phyloP scores from a whole-genome alignment of 495 filamentous ascomycete genomes.

The Aspergillus affinis region DNA sequence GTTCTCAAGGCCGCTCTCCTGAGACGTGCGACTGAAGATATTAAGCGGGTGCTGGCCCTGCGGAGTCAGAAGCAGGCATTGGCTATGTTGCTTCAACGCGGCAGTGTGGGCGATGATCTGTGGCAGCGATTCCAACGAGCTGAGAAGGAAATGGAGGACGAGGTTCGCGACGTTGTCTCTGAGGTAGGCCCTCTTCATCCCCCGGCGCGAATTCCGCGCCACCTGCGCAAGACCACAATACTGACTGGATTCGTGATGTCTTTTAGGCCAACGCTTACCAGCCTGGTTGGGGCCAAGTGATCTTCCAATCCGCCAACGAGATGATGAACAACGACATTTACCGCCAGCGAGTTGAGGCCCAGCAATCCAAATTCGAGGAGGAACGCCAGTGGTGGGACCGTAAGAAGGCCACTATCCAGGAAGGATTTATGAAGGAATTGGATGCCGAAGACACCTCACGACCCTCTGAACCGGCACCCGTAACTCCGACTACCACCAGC shows the following conservation, averaged over 20 bases:
- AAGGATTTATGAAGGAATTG: slow-evolving; percentile 82
- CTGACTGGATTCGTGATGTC: not conserved
- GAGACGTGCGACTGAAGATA: slow-evolving; percentile 86
- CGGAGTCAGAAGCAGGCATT: slow-evolving; percentile 82
- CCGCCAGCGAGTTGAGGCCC: slow-evolving; percentile 58
- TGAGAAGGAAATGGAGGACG: slow-evolving; percentile 97
- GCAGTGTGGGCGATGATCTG: slow-evolving; percentile 92
- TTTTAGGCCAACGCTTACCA: slow-evolving; percentile 79
- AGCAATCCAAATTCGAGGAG: slow-evolving; percentile 62
- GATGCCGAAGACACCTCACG: slow-evolving; percentile 46
- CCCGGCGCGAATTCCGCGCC: not conserved
- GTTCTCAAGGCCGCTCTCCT: slow-evolving; percentile 88
- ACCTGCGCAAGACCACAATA: not conserved
- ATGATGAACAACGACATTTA: slow-evolving; percentile 69
- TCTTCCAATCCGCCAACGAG: slow-evolving; percentile 93
- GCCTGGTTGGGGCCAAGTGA: slow-evolving; percentile 84
- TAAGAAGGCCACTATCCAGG: slow-evolving; percentile 71
- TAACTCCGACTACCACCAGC: slow-evolving; percentile 20
- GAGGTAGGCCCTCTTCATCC: slow-evolving; percentile 59
- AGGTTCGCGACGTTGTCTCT: slow-evolving; percentile 86
- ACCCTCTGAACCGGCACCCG: slow-evolving; percentile 5
- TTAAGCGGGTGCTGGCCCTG: slow-evolving; percentile 82
- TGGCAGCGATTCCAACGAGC: slow-evolving; percentile 90
- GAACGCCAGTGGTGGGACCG: slow-evolving; percentile 91
- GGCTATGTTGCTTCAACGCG: slow-evolving; percentile 76